phyloP scores from a whole-genome alignment of 2,329 filamentous ascomycete species.

The Talaromyces albobiverticillius region DNA sequence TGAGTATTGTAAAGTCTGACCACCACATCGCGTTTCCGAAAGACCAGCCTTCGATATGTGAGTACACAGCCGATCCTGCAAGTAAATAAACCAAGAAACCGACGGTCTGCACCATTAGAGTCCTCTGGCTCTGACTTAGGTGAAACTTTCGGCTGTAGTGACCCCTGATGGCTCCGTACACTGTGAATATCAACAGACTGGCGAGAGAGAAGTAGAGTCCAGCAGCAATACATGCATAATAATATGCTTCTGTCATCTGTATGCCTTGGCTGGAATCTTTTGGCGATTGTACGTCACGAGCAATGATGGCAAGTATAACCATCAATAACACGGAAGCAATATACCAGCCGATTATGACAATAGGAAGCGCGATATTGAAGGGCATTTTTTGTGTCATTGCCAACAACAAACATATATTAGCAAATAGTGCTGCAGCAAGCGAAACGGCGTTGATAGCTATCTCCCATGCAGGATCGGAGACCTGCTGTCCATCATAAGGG shows the following conservation, averaged over 20 bases:
- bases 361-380: slow-evolving; percentile 57
- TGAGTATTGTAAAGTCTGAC: slow-evolving; percentile 34
- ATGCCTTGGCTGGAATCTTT: slow-evolving; percentile 29
- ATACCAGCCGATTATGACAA: slow-evolving; percentile 60
- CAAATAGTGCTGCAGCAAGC: slow-evolving; percentile 51
- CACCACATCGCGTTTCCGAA: slow-evolving; percentile 35
- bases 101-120: slow-evolving; percentile 47
- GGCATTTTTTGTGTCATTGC: slow-evolving; percentile 58
- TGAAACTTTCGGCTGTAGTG: slow-evolving; percentile 57
- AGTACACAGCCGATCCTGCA: slow-evolving; percentile 37
- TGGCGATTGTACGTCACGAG: slow-evolving; percentile 37
- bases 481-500: not conserved
- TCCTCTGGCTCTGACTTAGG: slow-evolving; percentile 56
- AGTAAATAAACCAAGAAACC: slow-evolving; percentile 40
- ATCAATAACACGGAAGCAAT: slow-evolving; percentile 55
- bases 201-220: slow-evolving; percentile 56
- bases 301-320: slow-evolving; percentile 48
- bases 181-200: slow-evolving; percentile 54
- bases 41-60: slow-evolving; percentile 33
- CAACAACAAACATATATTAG: slow-evolving; percentile 55
- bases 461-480: slow-evolving; percentile 30
- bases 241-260: slow-evolving; percentile 56
- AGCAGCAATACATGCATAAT: slow-evolving; percentile 59
- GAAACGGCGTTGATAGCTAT: slow-evolving; percentile 56
- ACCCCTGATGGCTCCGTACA: slow-evolving; percentile 52